A percentile compares a stretch with the other conserved stretches of the same genome.
These are phyloP conservation scores for Pilobolus umbonatus DNA, from an alignment of 192 early-diverging fungal species.

Conservation along the genomic window DNA sequence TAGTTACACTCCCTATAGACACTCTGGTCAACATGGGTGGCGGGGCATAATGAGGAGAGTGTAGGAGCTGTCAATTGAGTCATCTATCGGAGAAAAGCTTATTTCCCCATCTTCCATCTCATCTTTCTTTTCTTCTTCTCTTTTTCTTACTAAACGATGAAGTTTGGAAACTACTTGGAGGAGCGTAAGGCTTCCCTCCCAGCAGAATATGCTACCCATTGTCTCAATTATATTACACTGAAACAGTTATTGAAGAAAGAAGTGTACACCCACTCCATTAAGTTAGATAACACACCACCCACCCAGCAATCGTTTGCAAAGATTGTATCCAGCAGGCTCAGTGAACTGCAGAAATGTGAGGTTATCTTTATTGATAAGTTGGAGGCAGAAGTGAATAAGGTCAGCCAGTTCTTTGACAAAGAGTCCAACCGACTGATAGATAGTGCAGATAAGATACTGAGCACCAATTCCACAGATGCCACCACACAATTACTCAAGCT, in stretches of 20 bases:
- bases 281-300: slow-evolving; percentile 31
- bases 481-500: slow-evolving; percentile 48
- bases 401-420: slow-evolving; percentile 43
- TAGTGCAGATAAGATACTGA: slow-evolving; percentile 24
- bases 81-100: no score
- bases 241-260: slow-evolving; percentile 60
- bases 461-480: slow-evolving; percentile 14
- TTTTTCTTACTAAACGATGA: slow-evolving; percentile 41
- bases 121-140: background rate
- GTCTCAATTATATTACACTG: slow-evolving; percentile 67
- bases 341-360: slow-evolving; percentile 49
- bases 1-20: no score
- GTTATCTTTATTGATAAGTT: slow-evolving; percentile 66
- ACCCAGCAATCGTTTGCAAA: slow-evolving; percentile 50
- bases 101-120: background rate
- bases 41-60: no score
- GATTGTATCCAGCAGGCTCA: slow-evolving; percentile 51
- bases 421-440: slow-evolving; percentile 16
- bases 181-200: slow-evolving; percentile 65
- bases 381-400: slow-evolving; percentile 60
- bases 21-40: no score
- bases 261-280: slow-evolving; percentile 52
- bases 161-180: slow-evolving; percentile 67
- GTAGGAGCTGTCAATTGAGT: no score
- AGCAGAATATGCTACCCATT: slow-evolving; percentile 56